Percentiles rank a stretch among this genome's conserved stretches.
Evolutionary conservation across 306 rosid genomes (phyloP).

Genomic region (Malus sieversii): DNA sequence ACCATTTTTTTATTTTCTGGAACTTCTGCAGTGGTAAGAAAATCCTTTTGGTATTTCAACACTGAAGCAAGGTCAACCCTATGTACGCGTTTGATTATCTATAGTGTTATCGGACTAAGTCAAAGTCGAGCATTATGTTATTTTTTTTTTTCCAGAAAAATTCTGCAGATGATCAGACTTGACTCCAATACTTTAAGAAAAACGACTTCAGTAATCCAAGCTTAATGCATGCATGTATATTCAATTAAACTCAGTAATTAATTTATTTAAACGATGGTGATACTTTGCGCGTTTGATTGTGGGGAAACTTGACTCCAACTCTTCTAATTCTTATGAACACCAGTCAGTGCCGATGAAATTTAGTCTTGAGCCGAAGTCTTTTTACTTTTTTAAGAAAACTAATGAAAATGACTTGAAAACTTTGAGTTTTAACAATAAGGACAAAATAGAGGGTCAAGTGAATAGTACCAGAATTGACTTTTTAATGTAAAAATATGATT

Average conservation of each 20-base stretch:
- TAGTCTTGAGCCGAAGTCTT: background rate
- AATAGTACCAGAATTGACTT: no score
- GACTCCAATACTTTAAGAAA: background rate
- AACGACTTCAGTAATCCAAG: background rate
- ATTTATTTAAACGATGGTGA: background rate
- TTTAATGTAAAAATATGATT: no score
- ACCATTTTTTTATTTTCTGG: background rate
- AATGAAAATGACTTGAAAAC: no score
- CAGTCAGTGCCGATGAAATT: background rate
- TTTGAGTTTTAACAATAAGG: no score
- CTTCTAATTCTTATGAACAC: background rate
- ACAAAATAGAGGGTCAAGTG: no score
- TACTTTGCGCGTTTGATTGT: background rate
- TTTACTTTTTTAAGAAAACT: background rate
- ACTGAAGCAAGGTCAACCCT: background rate
- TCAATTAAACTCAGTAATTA: background rate
- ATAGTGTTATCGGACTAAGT: background rate
- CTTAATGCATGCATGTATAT: background rate
- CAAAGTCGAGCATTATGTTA: background rate
- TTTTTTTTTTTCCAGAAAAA: background rate
- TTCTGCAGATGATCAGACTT: constrained; percentile 4
- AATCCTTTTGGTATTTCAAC: background rate
- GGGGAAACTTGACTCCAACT: background rate
- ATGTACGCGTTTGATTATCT: background rate
- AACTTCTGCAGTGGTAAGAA: background rate